Evolutionary conservation across 2,329 filamentous ascomycete species (phyloP).

Genomic region (Ascomycota sp.): DNA sequence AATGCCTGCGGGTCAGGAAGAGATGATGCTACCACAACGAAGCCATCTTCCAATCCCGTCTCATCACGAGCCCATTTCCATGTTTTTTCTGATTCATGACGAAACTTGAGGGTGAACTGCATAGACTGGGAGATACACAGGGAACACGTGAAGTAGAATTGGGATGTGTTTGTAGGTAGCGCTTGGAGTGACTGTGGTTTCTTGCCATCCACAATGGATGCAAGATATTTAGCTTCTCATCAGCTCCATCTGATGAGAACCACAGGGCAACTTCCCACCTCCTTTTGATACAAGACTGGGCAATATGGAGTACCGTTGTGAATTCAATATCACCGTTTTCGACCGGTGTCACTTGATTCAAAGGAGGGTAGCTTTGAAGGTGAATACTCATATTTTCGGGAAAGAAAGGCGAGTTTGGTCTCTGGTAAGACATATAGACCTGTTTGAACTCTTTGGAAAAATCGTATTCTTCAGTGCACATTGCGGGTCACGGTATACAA

Average conservation of each 20-base stretch:
- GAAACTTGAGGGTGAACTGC: slow-evolving; percentile 51
- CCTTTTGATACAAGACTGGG: slow-evolving; percentile 26
- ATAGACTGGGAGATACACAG: slow-evolving; percentile 25
- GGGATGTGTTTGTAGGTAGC: slow-evolving; percentile 5
- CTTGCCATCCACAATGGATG: slow-evolving; percentile 5
- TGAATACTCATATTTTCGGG: slow-evolving; percentile 14
- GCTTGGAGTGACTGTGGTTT: slow-evolving; percentile 29
- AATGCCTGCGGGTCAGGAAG: slow-evolving; percentile 18
- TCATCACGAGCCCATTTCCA: slow-evolving; percentile 55
- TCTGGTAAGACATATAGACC: slow-evolving; percentile 17
- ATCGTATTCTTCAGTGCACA: slow-evolving; percentile 11
- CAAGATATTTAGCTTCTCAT: slow-evolving; percentile 30
- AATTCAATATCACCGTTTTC: slow-evolving; percentile 29
- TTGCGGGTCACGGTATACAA: slow-evolving; percentile 1
- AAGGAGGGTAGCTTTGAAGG: slow-evolving; percentile 38
- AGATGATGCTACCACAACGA: slow-evolving; percentile 24
- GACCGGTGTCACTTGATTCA: slow-evolving; percentile 51
- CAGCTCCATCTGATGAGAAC: slow-evolving; percentile 36
- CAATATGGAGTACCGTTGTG: slow-evolving; percentile 46
- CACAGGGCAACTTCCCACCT: slow-evolving; percentile 56
- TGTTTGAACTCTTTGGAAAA: slow-evolving; percentile 16
- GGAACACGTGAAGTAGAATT: slow-evolving; percentile 30
- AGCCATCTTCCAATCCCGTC: slow-evolving; percentile 38
- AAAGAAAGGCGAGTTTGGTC: slow-evolving; percentile 8
- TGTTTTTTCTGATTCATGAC: slow-evolving; percentile 22